Evolutionary conservation across 2,329 filamentous ascomycete species (phyloP).

Genomic region (Penicillium sp.): DNA sequence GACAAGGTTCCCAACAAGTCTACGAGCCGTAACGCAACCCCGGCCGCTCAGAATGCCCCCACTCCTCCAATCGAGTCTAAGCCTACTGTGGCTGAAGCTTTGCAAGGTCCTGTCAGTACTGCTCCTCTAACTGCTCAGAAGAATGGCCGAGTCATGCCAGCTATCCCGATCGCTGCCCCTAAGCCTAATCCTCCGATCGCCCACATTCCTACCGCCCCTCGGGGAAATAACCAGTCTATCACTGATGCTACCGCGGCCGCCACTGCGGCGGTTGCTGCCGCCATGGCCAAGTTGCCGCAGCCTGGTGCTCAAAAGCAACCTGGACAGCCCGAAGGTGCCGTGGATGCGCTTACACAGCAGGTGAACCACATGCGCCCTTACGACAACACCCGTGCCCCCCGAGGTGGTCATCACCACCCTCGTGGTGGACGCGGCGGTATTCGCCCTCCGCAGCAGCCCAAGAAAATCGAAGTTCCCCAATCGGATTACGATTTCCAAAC

Average conservation of each 20-base stretch:
- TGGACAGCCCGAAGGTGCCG: conserved; percentile 31
- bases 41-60: conserved; percentile 37
- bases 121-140: conserved; percentile 35
- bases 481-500: conserved; percentile 90
- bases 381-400: conserved; percentile 38
- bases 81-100: conserved; percentile 39
- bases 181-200: conserved; percentile 24
- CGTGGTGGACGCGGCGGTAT: conserved; percentile 51
- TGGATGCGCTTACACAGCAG: conserved; percentile 48
- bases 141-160: conserved; percentile 46
- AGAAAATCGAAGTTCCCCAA: conserved; percentile 83
- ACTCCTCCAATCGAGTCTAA: conserved; percentile 42
- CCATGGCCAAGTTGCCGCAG: conserved; percentile 52
- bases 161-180: conserved; percentile 46
- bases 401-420: conserved; percentile 40
- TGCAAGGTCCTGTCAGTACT: conserved; percentile 30
- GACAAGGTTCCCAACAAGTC: conserved; percentile 41
- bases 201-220: conserved; percentile 28
- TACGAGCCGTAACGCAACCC: conserved; percentile 34
- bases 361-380: conserved; percentile 49
- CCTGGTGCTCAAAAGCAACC: conserved; percentile 39
- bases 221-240: conserved; percentile 36
- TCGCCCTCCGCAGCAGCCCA: conserved; percentile 48
- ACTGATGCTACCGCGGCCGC: conserved; percentile 51
- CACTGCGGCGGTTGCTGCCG: conserved; percentile 52